Percentiles rank a stretch among this genome's conserved stretches.
These are phyloP conservation scores for Trichoderma pleuroti DNA, from an alignment of 2,329 filamentous ascomycete species.

Conservation along the genomic window DNA sequence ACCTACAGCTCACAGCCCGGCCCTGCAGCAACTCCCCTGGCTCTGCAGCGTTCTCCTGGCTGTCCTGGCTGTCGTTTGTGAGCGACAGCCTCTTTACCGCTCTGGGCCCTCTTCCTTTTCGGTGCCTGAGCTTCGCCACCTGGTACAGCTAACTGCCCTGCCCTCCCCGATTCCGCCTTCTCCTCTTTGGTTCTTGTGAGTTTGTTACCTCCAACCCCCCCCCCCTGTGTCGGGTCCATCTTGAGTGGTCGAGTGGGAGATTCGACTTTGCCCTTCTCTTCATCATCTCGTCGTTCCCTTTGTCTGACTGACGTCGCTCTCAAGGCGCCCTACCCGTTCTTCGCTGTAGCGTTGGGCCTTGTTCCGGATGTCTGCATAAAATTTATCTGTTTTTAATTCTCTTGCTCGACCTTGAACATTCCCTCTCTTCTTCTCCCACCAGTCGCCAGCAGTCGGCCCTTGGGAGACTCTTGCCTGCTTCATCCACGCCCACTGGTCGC, in stretches of 20 bases:
- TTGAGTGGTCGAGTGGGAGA: not conserved
- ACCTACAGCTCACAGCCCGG: not conserved
- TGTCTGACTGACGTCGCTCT: constrained; percentile 1
- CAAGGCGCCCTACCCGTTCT: not conserved
- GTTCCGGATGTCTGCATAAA: constrained; percentile 16
- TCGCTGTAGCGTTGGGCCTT: constrained; percentile 1
- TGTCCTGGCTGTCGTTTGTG: not conserved
- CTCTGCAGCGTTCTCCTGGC: not conserved
- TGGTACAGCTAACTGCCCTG: constrained; percentile 11
- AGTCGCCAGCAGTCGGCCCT: not conserved
- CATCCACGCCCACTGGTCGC: not conserved
- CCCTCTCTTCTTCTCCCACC: not conserved
- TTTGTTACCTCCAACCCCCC: constrained; percentile 1
- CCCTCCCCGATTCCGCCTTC: not conserved
- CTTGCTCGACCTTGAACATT: not conserved
- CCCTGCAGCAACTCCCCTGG: constrained; percentile 6
- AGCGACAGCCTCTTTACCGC: constrained; percentile 6
- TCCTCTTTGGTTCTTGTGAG: constrained; percentile 16
- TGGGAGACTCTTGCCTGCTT: not conserved
- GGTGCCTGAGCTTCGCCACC: constrained; percentile 19
- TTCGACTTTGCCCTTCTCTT: not conserved
- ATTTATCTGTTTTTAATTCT: constrained; percentile 3
- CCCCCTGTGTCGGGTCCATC: constrained; percentile 8
- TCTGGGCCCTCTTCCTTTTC: constrained; percentile 2
- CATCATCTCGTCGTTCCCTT: not conserved